These are phyloP conservation scores for Lasiosphaeria miniovina DNA, from an alignment of 495 filamentous ascomycete genomes.

Conservation along the genomic window DNA sequence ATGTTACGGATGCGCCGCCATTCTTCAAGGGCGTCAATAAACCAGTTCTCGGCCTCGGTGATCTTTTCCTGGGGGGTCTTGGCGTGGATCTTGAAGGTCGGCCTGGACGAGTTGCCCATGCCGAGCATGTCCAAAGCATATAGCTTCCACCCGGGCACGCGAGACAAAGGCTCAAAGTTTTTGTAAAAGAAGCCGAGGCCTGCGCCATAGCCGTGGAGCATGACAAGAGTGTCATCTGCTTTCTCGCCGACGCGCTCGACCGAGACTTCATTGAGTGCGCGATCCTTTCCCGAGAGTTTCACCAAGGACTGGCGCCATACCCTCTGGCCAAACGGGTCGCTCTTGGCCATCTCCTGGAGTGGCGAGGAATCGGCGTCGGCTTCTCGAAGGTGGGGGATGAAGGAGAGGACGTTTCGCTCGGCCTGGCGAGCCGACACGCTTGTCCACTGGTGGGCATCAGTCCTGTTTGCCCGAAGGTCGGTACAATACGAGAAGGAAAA, in stretches of 20 bases:
- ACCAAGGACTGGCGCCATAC: slow-evolving; percentile 85
- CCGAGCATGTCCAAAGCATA: slow-evolving; percentile 91
- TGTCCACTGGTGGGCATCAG: slow-evolving; percentile 63
- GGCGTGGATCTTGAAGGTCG: slow-evolving; percentile 75
- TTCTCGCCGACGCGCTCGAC: slow-evolving; percentile 80
- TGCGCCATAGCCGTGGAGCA: slow-evolving; percentile 95
- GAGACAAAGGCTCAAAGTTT: slow-evolving; percentile 85
- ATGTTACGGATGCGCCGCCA: slow-evolving; percentile 87
- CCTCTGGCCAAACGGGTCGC: slow-evolving; percentile 81
- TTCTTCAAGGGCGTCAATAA: slow-evolving; percentile 93
- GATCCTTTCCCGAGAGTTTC: slow-evolving; percentile 75
- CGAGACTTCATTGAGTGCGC: slow-evolving; percentile 88
- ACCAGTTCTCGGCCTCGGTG: slow-evolving; percentile 90
- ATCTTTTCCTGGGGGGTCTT: slow-evolving; percentile 81
- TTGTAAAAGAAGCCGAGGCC: slow-evolving; percentile 97
- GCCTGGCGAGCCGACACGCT: slow-evolving; percentile 75
- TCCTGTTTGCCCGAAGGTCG: slow-evolving; percentile 1
- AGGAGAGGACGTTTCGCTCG: slow-evolving; percentile 86
- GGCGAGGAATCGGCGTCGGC: slow-evolving; percentile 51
- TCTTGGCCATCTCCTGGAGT: slow-evolving; percentile 44
- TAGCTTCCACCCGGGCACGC: slow-evolving; percentile 77
- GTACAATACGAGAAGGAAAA: slow-evolving; percentile 12
- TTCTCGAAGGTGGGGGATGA: slow-evolving; percentile 78
- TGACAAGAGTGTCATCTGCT: slow-evolving; percentile 81
- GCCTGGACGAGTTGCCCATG: slow-evolving; percentile 87